Conservation (phyloP, 495 filamentous ascomycete species). For the Xylaria bambusicola region DNA sequence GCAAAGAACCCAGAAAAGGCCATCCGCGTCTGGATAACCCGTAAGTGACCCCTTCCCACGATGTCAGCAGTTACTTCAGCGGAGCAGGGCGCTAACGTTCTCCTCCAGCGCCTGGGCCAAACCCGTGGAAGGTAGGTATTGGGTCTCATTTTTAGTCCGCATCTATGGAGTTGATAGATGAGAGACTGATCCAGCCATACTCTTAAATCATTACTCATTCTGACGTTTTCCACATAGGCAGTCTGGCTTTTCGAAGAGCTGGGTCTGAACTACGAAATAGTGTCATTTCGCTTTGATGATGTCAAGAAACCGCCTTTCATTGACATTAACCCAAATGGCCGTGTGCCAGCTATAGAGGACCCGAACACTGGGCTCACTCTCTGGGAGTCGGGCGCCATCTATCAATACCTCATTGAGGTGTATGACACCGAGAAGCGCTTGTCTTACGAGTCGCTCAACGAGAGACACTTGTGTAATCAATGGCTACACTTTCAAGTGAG, state of each 20-base stretch:
- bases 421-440: constrained; percentile 63
- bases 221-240: constrained; percentile 2
- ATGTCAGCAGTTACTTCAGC: neutral
- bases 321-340: constrained; percentile 43
- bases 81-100: neutral
- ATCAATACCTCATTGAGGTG: constrained; percentile 64
- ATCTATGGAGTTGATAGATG: neutral
- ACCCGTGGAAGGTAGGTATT: constrained; percentile 60
- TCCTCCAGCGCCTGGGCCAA: constrained; percentile 46
- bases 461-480: constrained; percentile 49
- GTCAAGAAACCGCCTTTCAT: constrained; percentile 53
- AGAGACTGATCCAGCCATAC: neutral
- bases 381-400: constrained; percentile 63
- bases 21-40: constrained; percentile 15
- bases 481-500: constrained; percentile 63
- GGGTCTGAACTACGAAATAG: constrained; percentile 50
- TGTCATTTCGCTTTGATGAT: constrained; percentile 39
- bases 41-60: constrained; percentile 5
- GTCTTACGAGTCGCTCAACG: constrained; percentile 49
- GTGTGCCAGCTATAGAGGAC: constrained; percentile 43
- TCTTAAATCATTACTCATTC: neutral
- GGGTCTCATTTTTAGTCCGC: constrained; percentile 25
- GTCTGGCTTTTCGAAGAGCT: constrained; percentile 61
- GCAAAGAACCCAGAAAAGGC: constrained; percentile 2
- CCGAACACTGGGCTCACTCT: constrained; percentile 43